Conservation (phyloP, 2,329 filamentous ascomycete genomes). For the Mariannaea sp. region DNA sequence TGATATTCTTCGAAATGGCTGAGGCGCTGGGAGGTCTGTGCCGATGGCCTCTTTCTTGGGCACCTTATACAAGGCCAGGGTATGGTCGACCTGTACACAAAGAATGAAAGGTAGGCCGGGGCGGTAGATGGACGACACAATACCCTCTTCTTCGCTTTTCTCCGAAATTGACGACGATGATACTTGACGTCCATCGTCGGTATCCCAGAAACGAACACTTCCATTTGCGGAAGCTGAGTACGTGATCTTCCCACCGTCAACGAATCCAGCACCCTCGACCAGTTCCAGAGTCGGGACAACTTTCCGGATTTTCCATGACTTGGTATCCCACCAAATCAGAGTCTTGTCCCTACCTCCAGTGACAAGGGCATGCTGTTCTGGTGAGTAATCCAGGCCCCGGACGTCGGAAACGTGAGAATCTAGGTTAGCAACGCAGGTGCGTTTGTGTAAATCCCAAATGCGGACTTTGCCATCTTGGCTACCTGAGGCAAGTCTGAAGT, state of each 20-base stretch:
- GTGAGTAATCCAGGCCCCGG: conserved; percentile 81
- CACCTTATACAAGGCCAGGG: conserved; percentile 71
- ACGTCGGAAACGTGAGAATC: conserved; percentile 96
- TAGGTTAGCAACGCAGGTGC: conserved; percentile 74
- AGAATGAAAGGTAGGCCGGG: conserved; percentile 71
- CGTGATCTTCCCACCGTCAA: conserved; percentile 71
- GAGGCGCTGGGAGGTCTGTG: conserved; percentile 45
- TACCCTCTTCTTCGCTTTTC: conserved; percentile 65
- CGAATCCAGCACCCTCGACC: conserved; percentile 82
- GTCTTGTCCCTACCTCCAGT: conserved; percentile 93
- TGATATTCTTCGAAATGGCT: conserved; percentile 77
- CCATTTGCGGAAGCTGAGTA: conserved; percentile 88
- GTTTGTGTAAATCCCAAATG: conserved; percentile 89
- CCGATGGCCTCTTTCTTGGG: conserved; percentile 47
- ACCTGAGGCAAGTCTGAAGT: conserved; percentile 85
- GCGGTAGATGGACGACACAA: conserved; percentile 73
- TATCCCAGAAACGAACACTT: conserved; percentile 81
- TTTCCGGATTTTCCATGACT: conserved; percentile 80
- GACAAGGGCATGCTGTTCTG: conserved; percentile 73
- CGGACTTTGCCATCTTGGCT: conserved; percentile 92
- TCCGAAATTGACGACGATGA: conserved; percentile 72
- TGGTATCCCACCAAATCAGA: conserved; percentile 86
- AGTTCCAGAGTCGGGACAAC: conserved; percentile 85
- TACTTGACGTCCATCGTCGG: conserved; percentile 75
- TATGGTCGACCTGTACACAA: conserved; percentile 88